Evolutionary conservation across 164 flowering plant species (phyloP).

Genomic region (Aristolochia contorta): DNA sequence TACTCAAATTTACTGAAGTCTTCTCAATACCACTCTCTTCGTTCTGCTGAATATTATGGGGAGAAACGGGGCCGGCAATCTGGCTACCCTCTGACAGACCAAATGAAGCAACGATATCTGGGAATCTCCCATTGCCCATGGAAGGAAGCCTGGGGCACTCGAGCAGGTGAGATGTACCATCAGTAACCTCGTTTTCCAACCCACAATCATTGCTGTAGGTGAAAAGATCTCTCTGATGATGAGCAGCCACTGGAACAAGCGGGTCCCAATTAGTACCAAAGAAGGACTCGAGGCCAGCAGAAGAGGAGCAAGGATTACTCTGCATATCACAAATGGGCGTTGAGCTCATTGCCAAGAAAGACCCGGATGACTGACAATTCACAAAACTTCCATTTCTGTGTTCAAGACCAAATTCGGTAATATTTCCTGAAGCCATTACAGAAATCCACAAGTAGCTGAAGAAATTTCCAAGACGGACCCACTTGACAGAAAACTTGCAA

Average conservation of each 20-base stretch:
- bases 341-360: conserved; percentile 34
- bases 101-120: conserved; percentile 53
- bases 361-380: conserved; percentile 29
- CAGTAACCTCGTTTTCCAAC: conserved; percentile 32
- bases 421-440: conserved; percentile 39
- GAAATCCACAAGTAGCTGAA: conserved; percentile 1
- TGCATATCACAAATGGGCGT: conserved; percentile 21
- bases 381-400: conserved; percentile 23
- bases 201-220: conserved; percentile 18
- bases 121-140: conserved; percentile 48
- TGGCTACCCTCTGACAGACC: conserved; percentile 30
- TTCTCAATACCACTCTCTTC: conserved; percentile 24
- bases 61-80: conserved; percentile 16
- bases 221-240: conserved; percentile 28
- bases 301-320: conserved; percentile 12
- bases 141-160: conserved; percentile 39
- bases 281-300: conserved; percentile 35
- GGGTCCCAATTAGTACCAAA: conserved; percentile 70
- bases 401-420: conserved; percentile 41
- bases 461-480: conserved; percentile 1
- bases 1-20: conserved; percentile 11
- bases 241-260: conserved; percentile 44
- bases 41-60: conserved; percentile 21
- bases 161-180: conserved; percentile 29
- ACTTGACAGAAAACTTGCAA: conserved; percentile 4